phyloP scores from a whole-genome alignment of 2,329 filamentous ascomycete species.

The Botrytis squamosa region DNA sequence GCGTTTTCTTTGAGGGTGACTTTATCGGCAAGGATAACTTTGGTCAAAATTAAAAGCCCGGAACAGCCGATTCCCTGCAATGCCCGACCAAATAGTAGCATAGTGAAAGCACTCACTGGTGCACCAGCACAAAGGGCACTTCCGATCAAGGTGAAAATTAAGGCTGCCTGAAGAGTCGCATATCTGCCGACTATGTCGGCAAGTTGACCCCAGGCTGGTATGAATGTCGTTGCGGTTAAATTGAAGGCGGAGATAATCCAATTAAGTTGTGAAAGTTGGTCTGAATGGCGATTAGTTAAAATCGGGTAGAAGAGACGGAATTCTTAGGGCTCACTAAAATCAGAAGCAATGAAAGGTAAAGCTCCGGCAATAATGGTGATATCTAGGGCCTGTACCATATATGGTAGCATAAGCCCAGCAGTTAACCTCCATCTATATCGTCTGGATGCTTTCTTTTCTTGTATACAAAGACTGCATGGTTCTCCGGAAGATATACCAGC shows the following conservation, averaged over 20 bases:
- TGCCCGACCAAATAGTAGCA: constrained; percentile 61
- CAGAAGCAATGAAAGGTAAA: constrained; percentile 60
- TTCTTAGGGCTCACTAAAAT: constrained; percentile 52
- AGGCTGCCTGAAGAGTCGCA: constrained; percentile 54
- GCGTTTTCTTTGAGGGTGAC: constrained; percentile 61
- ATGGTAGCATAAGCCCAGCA: constrained; percentile 57
- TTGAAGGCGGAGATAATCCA: constrained; percentile 72
- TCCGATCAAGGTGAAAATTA: constrained; percentile 58
- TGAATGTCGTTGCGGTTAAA: constrained; percentile 64
- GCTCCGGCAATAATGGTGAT: constrained; percentile 63
- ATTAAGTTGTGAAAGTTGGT: constrained; percentile 57
- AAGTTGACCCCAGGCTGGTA: constrained; percentile 64
- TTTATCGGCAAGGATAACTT: constrained; percentile 63
- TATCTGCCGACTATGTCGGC: constrained; percentile 66
- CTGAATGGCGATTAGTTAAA: constrained; percentile 36
- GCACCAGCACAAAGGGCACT: constrained; percentile 61
- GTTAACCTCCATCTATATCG: constrained; percentile 59
- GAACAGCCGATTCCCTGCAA: constrained; percentile 62
- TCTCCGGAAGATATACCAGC: neutral
- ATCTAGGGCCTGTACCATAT: constrained; percentile 61
- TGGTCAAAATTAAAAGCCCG: constrained; percentile 59
- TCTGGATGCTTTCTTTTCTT: constrained; percentile 40
- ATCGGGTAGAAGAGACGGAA: neutral
- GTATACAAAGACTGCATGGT: constrained; percentile 28
- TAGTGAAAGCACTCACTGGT: constrained; percentile 52